These are phyloP conservation scores for Trametes elegans DNA, from an alignment of 768 basidiomycete species.

Conservation along the genomic window DNA sequence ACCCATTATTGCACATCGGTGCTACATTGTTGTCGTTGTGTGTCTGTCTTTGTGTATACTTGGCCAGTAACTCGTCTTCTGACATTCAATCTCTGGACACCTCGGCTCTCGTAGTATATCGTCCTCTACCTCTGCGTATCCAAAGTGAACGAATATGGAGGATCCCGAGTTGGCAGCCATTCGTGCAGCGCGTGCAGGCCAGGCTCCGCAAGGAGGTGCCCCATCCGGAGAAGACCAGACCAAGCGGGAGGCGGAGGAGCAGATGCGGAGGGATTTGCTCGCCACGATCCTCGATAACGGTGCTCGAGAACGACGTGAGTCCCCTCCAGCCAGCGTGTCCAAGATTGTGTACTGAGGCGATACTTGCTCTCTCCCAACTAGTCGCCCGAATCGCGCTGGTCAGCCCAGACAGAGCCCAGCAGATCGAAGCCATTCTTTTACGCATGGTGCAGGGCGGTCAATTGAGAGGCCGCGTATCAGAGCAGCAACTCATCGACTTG, in stretches of 20 bases:
- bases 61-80: too few relatives aligned
- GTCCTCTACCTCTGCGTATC: neutral
- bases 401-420: constrained; percentile 73
- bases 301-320: constrained; percentile 77
- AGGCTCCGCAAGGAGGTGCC: constrained; percentile 34
- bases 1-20: too few relatives aligned
- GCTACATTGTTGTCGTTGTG: too few relatives aligned
- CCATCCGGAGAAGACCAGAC: constrained; percentile 53
- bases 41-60: too few relatives aligned
- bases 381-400: constrained; percentile 88
- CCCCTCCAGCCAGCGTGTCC: constrained; percentile 3
- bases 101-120: too few relatives aligned
- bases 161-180: constrained; percentile 45
- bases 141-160: constrained; percentile 19
- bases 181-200: constrained; percentile 42
- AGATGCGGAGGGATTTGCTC: constrained; percentile 74
- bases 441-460: constrained; percentile 86
- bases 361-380: constrained; percentile 29
- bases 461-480: constrained; percentile 70
- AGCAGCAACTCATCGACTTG: constrained; percentile 79
- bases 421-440: constrained; percentile 75
- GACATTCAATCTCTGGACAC: too few relatives aligned
- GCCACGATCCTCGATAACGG: constrained; percentile 73
- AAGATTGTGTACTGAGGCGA: neutral
- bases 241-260: constrained; percentile 60